Conservation (phyloP, 2,329 filamentous ascomycete genomes). For the Aspergillus novoparasiticus region DNA sequence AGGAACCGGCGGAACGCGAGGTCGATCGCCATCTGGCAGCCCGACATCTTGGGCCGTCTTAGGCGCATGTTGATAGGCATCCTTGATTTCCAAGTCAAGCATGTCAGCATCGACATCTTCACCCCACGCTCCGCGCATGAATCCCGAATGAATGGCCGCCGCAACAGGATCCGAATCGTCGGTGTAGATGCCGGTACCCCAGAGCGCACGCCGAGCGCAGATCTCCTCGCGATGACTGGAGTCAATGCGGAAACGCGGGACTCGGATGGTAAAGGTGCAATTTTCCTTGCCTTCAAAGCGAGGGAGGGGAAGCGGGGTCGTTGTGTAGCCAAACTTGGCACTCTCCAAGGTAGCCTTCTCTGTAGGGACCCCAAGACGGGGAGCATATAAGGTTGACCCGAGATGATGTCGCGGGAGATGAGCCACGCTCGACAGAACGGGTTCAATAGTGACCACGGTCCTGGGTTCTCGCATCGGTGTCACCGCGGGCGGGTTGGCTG, state of each 20-base stretch:
- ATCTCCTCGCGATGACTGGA: constrained; percentile 76
- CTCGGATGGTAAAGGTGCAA: constrained; percentile 84
- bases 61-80: constrained; percentile 48
- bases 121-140: constrained; percentile 85
- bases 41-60: constrained; percentile 41
- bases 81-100: constrained; percentile 59
- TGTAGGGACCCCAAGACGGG: constrained; percentile 58
- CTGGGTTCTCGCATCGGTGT: constrained; percentile 59
- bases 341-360: constrained; percentile 45
- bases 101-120: constrained; percentile 73
- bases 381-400: constrained; percentile 80
- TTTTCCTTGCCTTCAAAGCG: constrained; percentile 79
- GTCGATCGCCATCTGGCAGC: constrained; percentile 28
- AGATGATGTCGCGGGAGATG: constrained; percentile 75
- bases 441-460: constrained; percentile 67
- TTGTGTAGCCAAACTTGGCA: constrained; percentile 60
- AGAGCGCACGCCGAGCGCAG: constrained; percentile 75
- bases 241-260: constrained; percentile 77
- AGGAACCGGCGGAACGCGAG: constrained; percentile 49
- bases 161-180: constrained; percentile 94
- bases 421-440: constrained; percentile 71
- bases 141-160: constrained; percentile 89
- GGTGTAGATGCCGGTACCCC: constrained; percentile 93
- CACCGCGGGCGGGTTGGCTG: constrained; percentile 24
- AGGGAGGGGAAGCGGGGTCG: constrained; percentile 72